Conservation (phyloP, 441 rosid species). For the Iberis amara region DNA sequence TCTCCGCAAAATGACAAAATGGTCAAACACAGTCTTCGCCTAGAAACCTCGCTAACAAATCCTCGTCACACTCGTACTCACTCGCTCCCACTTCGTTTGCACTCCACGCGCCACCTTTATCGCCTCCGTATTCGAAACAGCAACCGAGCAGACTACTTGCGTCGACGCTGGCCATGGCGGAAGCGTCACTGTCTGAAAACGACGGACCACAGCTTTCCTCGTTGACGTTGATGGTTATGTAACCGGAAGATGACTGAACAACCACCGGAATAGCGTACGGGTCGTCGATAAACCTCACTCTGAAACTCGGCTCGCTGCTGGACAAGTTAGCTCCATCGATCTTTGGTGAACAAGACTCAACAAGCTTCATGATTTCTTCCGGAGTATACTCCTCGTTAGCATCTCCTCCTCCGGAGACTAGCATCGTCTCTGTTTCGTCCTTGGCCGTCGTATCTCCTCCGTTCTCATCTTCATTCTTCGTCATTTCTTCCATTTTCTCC, state of each 20-base stretch:
- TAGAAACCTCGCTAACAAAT: conserved; percentile 35
- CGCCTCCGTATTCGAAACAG: background rate
- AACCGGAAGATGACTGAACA: conserved; percentile 47
- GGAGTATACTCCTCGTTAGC: conserved; percentile 34
- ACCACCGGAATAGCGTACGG: conserved; percentile 45
- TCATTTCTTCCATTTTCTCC: conserved; percentile 25
- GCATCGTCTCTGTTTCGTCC: conserved; percentile 3
- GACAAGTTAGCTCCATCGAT: conserved; percentile 3
- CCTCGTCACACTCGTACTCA: conserved; percentile 32
- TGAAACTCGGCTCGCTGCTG: conserved; percentile 14
- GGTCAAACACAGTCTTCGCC: conserved; percentile 35
- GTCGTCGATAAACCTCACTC: conserved; percentile 54
- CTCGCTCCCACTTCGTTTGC: conserved; percentile 25
- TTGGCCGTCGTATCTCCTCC: conserved; percentile 6
- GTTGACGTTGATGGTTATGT: conserved; percentile 60
- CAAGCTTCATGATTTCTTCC: conserved; percentile 42
- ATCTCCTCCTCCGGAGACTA: background rate
- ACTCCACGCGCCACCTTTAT: conserved; percentile 28
- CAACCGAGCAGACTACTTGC: conserved; percentile 27
- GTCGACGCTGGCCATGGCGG: conserved; percentile 63
- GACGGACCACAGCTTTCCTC: conserved; percentile 72
- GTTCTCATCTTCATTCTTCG: conserved; percentile 12
- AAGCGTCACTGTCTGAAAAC: conserved; percentile 48
- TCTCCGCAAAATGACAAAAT: conserved; percentile 15
- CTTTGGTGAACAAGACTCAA: conserved; percentile 27